phyloP scores from a whole-genome alignment of 768 basidiomycete species.

The Suillus plorans region DNA sequence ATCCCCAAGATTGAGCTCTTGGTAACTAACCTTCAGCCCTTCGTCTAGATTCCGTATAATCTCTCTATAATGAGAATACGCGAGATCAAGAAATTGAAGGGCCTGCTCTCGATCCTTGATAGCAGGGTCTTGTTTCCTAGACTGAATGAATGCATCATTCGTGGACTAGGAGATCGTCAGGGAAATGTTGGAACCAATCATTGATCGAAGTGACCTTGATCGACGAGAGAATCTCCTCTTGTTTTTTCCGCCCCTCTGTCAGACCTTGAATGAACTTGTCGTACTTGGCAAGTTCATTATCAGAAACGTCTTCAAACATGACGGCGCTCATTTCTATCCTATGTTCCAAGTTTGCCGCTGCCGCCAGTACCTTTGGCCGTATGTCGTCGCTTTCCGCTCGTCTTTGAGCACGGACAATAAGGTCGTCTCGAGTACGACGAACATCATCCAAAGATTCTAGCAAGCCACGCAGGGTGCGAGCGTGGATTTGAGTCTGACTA shows the following conservation, averaged over 20 bases:
- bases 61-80: constrained; percentile 87
- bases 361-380: constrained; percentile 59
- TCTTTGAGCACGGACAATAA: constrained; percentile 64
- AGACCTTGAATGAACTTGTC: constrained; percentile 70
- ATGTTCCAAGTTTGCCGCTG: constrained; percentile 63
- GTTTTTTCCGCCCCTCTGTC: constrained; percentile 51
- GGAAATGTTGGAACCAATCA: neutral
- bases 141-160: constrained; percentile 75
- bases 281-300: constrained; percentile 80
- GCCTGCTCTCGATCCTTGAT: constrained; percentile 81
- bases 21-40: constrained; percentile 66
- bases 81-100: constrained; percentile 78
- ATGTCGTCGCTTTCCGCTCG: constrained; percentile 74
- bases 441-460: constrained; percentile 83
- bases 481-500: constrained; percentile 56
- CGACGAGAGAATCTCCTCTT: constrained; percentile 61
- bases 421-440: constrained; percentile 53
- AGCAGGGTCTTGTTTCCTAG: constrained; percentile 72
- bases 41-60: constrained; percentile 84
- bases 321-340: constrained; percentile 74
- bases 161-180: constrained; percentile 40
- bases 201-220: constrained; percentile 59
- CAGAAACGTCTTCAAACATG: constrained; percentile 84
- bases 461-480: constrained; percentile 66
- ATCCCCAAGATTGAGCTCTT: neutral